These are phyloP conservation scores for Phalaenopsis hybrid DNA, from an alignment of 116 monocot species.

Conservation along the genomic window DNA sequence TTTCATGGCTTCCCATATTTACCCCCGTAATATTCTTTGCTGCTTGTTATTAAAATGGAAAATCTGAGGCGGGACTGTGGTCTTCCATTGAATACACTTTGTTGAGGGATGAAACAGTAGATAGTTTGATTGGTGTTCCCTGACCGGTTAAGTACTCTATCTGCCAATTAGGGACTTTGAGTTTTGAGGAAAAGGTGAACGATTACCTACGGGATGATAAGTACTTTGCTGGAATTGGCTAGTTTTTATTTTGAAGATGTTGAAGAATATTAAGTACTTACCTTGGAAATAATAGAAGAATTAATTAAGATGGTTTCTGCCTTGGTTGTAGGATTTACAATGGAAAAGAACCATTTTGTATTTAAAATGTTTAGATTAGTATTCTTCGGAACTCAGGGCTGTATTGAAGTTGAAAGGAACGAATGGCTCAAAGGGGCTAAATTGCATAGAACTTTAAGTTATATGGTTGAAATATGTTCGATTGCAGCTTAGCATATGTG, in stretches of 20 bases:
- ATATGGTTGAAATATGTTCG: neutral
- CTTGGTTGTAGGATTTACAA: neutral
- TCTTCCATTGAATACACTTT: neutral
- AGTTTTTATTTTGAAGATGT: neutral
- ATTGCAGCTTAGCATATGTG: neutral
- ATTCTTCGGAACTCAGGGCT: neutral
- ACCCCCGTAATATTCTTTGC: neutral
- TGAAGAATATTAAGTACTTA: neutral
- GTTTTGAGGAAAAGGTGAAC: neutral
- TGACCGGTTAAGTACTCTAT: neutral
- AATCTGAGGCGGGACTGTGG: neutral
- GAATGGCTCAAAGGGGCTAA: neutral
- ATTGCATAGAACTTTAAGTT: neutral
- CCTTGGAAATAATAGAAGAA: neutral
- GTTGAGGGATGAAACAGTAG: neutral
- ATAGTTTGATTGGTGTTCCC: neutral
- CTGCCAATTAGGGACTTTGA: neutral
- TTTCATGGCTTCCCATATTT: neutral
- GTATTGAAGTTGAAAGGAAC: constrained; percentile 1
- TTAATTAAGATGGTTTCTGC: neutral
- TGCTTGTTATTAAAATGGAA: neutral
- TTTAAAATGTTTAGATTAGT: neutral
- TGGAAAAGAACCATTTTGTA: neutral
- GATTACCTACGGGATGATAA: neutral
- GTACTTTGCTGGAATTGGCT: neutral